A percentile compares a stretch with the other conserved stretches of the same genome.
Evolutionary conservation across 768 basidiomycete species (phyloP).

Genomic region (Leccinum fibrillosum): DNA sequence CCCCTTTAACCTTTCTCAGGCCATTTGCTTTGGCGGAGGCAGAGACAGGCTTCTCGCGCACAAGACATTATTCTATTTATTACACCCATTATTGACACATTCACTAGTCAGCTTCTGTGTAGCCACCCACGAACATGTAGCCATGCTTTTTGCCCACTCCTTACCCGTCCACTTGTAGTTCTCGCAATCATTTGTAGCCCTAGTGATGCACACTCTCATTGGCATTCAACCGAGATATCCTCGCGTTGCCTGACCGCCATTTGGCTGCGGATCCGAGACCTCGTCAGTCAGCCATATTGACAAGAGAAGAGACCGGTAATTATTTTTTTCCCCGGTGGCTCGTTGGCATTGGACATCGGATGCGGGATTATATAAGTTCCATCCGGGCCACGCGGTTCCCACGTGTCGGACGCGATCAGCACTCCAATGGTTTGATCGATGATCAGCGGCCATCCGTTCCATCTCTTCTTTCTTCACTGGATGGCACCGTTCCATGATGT

Average conservation of each 20-base stretch:
- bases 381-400: background rate
- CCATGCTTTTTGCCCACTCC: conserved; percentile 11
- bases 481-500: conserved; percentile 3
- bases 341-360: background rate
- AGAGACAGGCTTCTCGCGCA: conserved; percentile 7
- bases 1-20: background rate
- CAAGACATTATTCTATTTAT: conserved; percentile 20
- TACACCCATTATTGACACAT: conserved; percentile 1
- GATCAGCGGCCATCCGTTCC: background rate
- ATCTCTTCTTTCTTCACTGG: conserved; percentile 7
- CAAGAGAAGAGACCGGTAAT: background rate
- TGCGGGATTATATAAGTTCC: background rate
- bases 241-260: background rate
- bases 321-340: background rate
- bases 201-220: conserved; percentile 11
- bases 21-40: conserved; percentile 7
- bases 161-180: conserved; percentile 21
- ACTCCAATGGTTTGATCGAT: background rate
- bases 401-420: background rate
- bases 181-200: conserved; percentile 20
- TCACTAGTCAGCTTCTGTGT: conserved; percentile 18
- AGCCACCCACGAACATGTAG: conserved; percentile 26
- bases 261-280: background rate
- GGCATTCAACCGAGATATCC: conserved; percentile 1
- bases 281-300: background rate